Evolutionary conservation across 768 basidiomycete genomes (phyloP).

Genomic region (Gyrodon lividus): DNA sequence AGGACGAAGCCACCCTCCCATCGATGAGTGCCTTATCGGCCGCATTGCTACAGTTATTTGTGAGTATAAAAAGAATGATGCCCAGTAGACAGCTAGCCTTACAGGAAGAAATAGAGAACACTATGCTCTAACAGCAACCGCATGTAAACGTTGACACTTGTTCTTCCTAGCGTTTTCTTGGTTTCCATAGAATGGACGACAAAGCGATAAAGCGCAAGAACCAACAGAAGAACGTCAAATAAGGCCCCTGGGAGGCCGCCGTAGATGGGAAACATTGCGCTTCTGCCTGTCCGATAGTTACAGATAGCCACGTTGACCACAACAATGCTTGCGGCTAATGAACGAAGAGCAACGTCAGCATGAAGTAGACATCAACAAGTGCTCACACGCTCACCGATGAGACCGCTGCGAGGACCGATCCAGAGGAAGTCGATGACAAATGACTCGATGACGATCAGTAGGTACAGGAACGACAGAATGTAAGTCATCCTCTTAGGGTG

Average conservation of each 20-base stretch:
- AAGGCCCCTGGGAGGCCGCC: neutral
- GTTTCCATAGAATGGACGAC: constrained; percentile 2
- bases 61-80: neutral
- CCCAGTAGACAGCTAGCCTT: neutral
- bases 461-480: constrained; percentile 4
- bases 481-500: neutral
- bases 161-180: neutral
- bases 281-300: neutral
- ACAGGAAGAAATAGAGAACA: constrained; percentile 15
- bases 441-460: neutral
- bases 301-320: neutral
- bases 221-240: constrained; percentile 11
- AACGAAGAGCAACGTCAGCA: neutral
- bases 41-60: neutral
- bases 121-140: constrained; percentile 8
- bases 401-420: constrained; percentile 1
- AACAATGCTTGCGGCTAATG: neutral
- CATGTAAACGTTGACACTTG: constrained; percentile 9
- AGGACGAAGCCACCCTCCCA: neutral
- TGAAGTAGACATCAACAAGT: no score
- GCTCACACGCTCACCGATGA: neutral
- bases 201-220: constrained; percentile 10
- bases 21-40: neutral
- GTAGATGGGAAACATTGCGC: neutral
- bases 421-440: neutral